These are phyloP conservation scores for Pichia sp. DNA, from an alignment of 1,139 yeast species.

Conservation along the genomic window DNA sequence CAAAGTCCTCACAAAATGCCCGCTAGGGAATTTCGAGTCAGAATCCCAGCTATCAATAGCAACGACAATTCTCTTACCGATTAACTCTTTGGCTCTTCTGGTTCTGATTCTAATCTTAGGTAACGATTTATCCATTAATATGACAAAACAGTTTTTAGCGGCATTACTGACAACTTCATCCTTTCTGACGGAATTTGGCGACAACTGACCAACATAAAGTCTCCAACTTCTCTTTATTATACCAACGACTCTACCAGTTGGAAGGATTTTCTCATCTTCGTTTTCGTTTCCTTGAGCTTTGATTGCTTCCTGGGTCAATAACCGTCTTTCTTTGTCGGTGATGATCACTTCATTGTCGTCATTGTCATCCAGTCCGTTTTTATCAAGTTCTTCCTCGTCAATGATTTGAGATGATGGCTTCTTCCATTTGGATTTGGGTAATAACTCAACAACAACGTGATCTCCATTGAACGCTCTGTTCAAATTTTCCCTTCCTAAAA, in stretches of 20 bases:
- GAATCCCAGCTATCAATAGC: constrained; percentile 92
- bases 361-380: constrained; percentile 53
- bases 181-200: constrained; percentile 64
- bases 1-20: constrained; percentile 84
- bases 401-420: constrained; percentile 72
- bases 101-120: constrained; percentile 87
- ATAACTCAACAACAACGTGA: constrained; percentile 79
- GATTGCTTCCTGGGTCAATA: constrained; percentile 71
- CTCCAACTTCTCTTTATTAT: constrained; percentile 91
- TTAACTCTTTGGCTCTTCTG: constrained; percentile 70
- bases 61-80: constrained; percentile 84
- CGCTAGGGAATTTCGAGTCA: constrained; percentile 80
- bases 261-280: constrained; percentile 50
- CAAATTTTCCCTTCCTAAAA: constrained; percentile 75
- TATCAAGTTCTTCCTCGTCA: constrained; percentile 62
- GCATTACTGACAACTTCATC: constrained; percentile 42
- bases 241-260: constrained; percentile 90
- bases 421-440: constrained; percentile 85
- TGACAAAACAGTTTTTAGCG: constrained; percentile 72
- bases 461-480: constrained; percentile 93
- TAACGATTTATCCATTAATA: constrained; percentile 80
- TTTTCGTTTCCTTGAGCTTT: constrained; percentile 38
- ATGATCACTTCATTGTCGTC: constrained; percentile 43
- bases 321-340: constrained; percentile 67
- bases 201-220: constrained; percentile 89